These are phyloP conservation scores for Inonotus obliquus DNA, from an alignment of 1,284 basidiomycete genomes.

Conservation along the genomic window DNA sequence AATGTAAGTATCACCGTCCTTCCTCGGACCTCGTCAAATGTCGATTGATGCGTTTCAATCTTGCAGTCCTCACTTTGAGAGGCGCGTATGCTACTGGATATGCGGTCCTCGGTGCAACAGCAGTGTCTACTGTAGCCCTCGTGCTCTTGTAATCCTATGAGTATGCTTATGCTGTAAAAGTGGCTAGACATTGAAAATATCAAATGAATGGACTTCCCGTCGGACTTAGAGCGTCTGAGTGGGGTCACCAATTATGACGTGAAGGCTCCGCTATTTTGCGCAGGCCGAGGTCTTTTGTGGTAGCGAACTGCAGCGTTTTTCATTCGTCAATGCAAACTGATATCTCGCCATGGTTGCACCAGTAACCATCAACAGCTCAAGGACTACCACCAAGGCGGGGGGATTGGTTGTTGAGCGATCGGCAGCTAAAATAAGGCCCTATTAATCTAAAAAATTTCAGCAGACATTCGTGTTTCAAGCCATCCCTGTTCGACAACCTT, in stretches of 20 bases:
- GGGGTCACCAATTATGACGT: neutral
- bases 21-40: neutral
- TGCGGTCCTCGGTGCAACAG: constrained; percentile 79
- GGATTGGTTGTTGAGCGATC: too few species aligned
- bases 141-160: constrained; percentile 41
- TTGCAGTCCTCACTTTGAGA: constrained; percentile 73
- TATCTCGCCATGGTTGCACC: too few species aligned
- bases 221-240: neutral
- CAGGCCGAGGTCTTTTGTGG: too few species aligned
- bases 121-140: constrained; percentile 64
- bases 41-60: constrained; percentile 5
- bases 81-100: constrained; percentile 79
- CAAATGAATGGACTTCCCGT: neutral
- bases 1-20: constrained; percentile 56
- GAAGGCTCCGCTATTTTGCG: neutral
- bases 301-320: too few species aligned
- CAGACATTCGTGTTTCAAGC: too few species aligned
- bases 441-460: too few species aligned
- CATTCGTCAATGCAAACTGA: too few species aligned
- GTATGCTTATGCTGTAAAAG: neutral
- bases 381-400: too few species aligned
- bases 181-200: neutral
- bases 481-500: too few species aligned
- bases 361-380: too few species aligned
- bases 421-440: too few species aligned